phyloP scores from a whole-genome alignment of 352 stramenopile species.

The Nothophytophthora sp. region DNA sequence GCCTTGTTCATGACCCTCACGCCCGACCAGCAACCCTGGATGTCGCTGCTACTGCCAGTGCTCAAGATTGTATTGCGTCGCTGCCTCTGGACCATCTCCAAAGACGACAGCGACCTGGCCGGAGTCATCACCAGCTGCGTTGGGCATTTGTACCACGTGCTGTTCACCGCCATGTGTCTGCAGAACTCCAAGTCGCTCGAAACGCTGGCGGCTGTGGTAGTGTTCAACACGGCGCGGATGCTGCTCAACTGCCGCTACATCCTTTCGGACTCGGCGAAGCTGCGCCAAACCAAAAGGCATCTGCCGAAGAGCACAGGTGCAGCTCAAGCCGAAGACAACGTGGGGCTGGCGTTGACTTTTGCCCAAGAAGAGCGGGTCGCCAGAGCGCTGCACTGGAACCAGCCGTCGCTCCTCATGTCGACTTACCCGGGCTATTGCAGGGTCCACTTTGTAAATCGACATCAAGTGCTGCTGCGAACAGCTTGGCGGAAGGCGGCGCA shows the following conservation, averaged over 20 bases:
- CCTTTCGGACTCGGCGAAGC: constrained; percentile 1
- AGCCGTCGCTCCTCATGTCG: too few species aligned
- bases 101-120: constrained; percentile 26
- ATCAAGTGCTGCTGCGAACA: too few species aligned
- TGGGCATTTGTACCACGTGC: constrained; percentile 33
- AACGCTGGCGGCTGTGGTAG: constrained; percentile 22
- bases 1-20: constrained; percentile 29
- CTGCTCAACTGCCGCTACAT: constrained; percentile 16
- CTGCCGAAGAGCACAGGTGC: neutral
- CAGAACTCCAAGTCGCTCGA: constrained; percentile 36
- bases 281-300: neutral
- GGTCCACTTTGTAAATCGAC: too few species aligned
- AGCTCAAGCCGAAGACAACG: neutral
- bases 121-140: constrained; percentile 9
- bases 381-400: too few species aligned
- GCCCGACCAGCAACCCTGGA: constrained; percentile 13
- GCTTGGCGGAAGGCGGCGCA: too few species aligned
- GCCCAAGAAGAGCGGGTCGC: too few species aligned
- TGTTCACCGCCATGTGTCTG: constrained; percentile 38
- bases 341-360: too few species aligned
- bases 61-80: constrained; percentile 26
- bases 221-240: constrained; percentile 17
- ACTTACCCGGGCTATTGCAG: too few species aligned
- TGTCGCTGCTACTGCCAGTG: constrained; percentile 30
- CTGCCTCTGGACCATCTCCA: constrained; percentile 17